Evolutionary conservation across 2,329 filamentous ascomycete species (phyloP).

Genomic region (Paramyrothecium sp.): DNA sequence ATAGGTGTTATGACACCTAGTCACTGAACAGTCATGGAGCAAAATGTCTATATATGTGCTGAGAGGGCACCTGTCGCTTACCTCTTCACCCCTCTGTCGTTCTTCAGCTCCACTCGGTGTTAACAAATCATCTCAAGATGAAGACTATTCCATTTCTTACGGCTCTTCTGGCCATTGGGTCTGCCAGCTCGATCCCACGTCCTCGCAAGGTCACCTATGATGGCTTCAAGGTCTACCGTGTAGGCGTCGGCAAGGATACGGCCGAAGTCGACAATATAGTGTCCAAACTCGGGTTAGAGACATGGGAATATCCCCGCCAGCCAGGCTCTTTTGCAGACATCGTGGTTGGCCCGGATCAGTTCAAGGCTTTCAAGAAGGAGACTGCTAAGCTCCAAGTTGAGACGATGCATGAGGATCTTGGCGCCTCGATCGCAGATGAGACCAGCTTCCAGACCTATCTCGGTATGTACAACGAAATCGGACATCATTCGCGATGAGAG

Average conservation of each 20-base stretch:
- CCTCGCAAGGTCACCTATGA: constrained; percentile 32
- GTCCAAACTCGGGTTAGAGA: constrained; percentile 29
- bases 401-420: constrained; percentile 39
- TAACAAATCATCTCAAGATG: constrained; percentile 7
- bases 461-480: constrained; percentile 14
- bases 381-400: constrained; percentile 26
- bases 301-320: constrained; percentile 35
- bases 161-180: constrained; percentile 12
- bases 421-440: constrained; percentile 34
- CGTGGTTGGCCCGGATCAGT: constrained; percentile 33
- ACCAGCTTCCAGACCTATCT: constrained; percentile 24
- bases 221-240: constrained; percentile 43
- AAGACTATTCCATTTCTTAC: constrained; percentile 12
- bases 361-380: constrained; percentile 30
- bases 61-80: no score
- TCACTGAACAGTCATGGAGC: background rate
- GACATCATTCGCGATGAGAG: background rate
- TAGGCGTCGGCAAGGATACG: constrained; percentile 32
- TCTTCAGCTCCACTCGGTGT: background rate
- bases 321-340: constrained; percentile 36
- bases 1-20: background rate
- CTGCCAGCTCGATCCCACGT: constrained; percentile 7
- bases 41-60: background rate
- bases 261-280: constrained; percentile 30
- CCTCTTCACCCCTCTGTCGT: background rate